phyloP scores from a whole-genome alignment of 805 yeast species.

The Jamesozyma piceae region DNA sequence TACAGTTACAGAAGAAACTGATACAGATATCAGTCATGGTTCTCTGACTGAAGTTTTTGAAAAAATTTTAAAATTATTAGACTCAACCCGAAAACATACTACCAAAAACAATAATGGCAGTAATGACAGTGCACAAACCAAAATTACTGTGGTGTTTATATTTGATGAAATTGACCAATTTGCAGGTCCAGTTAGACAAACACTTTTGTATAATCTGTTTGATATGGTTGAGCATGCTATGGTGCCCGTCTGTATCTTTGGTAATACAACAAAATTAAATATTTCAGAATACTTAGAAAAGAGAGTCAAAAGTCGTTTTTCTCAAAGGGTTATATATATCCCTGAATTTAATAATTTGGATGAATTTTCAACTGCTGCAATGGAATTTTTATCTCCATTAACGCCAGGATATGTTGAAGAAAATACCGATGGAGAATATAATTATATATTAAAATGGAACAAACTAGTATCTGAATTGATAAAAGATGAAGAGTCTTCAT shows the following conservation, averaged over 20 bases:
- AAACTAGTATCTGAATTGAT: constrained; percentile 26
- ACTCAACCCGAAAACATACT: constrained; percentile 21
- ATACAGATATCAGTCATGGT: constrained; percentile 39
- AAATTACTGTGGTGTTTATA: constrained; percentile 59
- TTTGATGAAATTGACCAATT: constrained; percentile 82
- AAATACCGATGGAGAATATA: neutral
- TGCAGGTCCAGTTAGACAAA: constrained; percentile 65
- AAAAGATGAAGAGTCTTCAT: constrained; percentile 21
- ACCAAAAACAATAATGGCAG: constrained; percentile 6
- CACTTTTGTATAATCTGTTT: constrained; percentile 76
- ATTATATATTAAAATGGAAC: constrained; percentile 36
- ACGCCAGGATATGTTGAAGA: neutral
- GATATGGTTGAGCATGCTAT: constrained; percentile 69
- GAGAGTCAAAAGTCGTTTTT: constrained; percentile 81
- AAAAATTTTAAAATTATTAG: constrained; percentile 46
- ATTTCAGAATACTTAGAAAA: constrained; percentile 79
- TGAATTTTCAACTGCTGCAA: constrained; percentile 42
- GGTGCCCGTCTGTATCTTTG: constrained; percentile 72
- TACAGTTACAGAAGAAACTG: constrained; percentile 6
- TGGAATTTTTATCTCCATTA: constrained; percentile 20
- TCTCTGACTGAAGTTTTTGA: constrained; percentile 54
- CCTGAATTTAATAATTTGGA: constrained; percentile 41
- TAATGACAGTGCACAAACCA: constrained; percentile 20
- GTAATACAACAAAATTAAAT: constrained; percentile 65
- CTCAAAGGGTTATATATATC: constrained; percentile 63